Base-by-base conservation (phyloP, 441 rosid species). In the Euphorbia schlechtendalii region DNA sequence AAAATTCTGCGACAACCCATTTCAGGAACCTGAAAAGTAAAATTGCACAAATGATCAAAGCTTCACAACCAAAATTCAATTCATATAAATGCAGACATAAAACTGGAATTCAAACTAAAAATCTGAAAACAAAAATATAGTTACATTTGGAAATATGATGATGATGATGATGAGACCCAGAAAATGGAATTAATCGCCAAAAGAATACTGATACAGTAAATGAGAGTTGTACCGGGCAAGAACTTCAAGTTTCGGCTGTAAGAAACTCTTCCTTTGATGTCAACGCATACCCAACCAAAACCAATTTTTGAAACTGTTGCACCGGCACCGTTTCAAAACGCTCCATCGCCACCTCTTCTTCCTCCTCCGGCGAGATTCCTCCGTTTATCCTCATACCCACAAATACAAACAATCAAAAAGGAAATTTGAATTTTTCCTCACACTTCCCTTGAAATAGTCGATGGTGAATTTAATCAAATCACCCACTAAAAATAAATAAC, bases 201-300 rank as follows among this genome's bases (percentile, higher is more conserved):
- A 0, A 61, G 13, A n/a, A 2, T 12, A 18, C 21, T 12, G 28
- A 52, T 12, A 40, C 51, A 21, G 56, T 54, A 43, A 71, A 54
- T 32, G 53, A n/a, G 32, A 63, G 38, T 41, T 46, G 21, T 75
- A 92, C 98, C 96, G 73, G 66, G 98, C 98, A 43, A 92, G 75
- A 48, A 69, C 61, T 77, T 86, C 93, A 70, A 92, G 83, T 72
- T 86, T 83, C 58, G 98, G 98, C 72, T 87, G 91, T 86, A 92
- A 79, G 74, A 92, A 92, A 76, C 98, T 86, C 78, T 82, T 86
- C 76, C 74, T 89, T 85, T 92, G 84, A 72, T 55, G 96, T 92
- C 71, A 92, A 82, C 71, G 98, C 98, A 67, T 92, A 87, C 18
- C 98, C 98, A 15, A 73, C 77, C 36, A 89, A 91, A 58, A 86